phyloP scores from a whole-genome alignment of 2,329 filamentous ascomycete species.

The Botrytis aclada region DNA sequence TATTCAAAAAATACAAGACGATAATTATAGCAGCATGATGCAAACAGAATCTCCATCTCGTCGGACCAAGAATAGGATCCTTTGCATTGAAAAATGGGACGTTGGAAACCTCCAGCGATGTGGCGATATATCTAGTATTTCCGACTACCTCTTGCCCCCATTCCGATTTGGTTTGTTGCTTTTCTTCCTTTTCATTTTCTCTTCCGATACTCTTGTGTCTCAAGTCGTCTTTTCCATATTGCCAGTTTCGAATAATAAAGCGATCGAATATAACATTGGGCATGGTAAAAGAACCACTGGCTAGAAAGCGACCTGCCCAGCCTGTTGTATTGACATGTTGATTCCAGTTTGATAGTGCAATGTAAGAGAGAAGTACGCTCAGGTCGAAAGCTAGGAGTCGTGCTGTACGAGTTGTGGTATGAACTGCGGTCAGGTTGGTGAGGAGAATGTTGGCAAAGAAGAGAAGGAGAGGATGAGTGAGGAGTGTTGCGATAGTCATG shows the following conservation, averaged over 20 bases:
- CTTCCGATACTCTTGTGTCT: too few species aligned
- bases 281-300: neutral
- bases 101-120: neutral
- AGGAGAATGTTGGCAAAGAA: neutral
- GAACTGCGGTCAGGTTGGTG: neutral
- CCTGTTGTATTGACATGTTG: neutral
- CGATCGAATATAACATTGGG: neutral
- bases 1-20: neutral
- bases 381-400: neutral
- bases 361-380: neutral
- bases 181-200: neutral
- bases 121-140: neutral
- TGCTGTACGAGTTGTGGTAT: neutral
- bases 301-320: neutral
- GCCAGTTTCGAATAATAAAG: neutral
- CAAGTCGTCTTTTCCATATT: neutral
- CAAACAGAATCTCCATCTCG: neutral
- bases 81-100: neutral
- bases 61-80: neutral
- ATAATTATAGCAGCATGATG: neutral
- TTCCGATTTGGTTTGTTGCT: neutral
- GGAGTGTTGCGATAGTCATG: neutral
- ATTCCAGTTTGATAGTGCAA: neutral
- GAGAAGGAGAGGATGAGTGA: neutral
- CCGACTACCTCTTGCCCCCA: neutral